phyloP scores from a whole-genome alignment of 352 stramenopile genomes.

The Phytophthora pini region DNA sequence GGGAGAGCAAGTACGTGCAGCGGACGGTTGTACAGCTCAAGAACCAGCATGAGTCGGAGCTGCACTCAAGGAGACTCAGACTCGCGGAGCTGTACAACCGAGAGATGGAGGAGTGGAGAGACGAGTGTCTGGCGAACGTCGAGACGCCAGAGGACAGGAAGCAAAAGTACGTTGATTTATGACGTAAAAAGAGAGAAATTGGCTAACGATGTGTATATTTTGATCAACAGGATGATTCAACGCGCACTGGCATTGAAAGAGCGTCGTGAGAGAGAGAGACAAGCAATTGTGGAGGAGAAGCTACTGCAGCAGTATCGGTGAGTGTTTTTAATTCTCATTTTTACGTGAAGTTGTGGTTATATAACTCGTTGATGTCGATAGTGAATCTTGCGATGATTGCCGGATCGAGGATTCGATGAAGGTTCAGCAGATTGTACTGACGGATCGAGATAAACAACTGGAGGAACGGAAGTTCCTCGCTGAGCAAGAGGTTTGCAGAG shows the following conservation, averaged over 20 bases:
- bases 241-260: slow-evolving; percentile 76
- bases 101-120: slow-evolving; percentile 80
- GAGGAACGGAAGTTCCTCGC: slow-evolving; percentile 50
- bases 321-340: not conserved
- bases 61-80: slow-evolving; percentile 71
- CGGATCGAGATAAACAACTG: slow-evolving; percentile 68
- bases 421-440: slow-evolving; percentile 60
- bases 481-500: slow-evolving; percentile 53
- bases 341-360: not conserved
- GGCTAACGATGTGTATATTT: not conserved
- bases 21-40: slow-evolving; percentile 55
- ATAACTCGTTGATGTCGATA: slow-evolving; percentile 14
- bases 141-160: slow-evolving; percentile 85
- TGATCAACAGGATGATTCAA: slow-evolving; percentile 68
- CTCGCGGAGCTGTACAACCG: slow-evolving; percentile 77
- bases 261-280: slow-evolving; percentile 63
- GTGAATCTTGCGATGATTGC: slow-evolving; percentile 73
- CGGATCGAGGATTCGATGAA: slow-evolving; percentile 73
- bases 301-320: slow-evolving; percentile 78
- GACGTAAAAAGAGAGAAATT: not conserved
- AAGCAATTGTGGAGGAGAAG: slow-evolving; percentile 77
- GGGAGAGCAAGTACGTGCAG: slow-evolving; percentile 55
- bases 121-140: slow-evolving; percentile 66
- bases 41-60: slow-evolving; percentile 79
- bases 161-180: slow-evolving; percentile 52